Conservation (phyloP, 2,329 filamentous ascomycete genomes). For the Penicillium sp. region DNA sequence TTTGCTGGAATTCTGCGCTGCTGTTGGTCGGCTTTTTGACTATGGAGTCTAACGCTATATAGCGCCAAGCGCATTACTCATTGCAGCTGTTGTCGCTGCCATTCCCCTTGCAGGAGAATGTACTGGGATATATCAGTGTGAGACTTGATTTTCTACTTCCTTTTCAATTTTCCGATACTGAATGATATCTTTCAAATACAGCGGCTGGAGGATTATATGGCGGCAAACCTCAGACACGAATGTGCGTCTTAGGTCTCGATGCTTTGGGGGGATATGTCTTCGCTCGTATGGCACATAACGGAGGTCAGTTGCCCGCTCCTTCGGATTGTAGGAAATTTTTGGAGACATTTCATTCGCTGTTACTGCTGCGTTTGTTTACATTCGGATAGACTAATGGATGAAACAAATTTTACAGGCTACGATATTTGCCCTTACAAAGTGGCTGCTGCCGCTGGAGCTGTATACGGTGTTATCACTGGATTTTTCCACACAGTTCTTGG, state of each 20-base stretch:
- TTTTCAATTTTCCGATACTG: background rate
- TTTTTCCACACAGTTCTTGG: slow-evolving; percentile 16
- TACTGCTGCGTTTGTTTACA: background rate
- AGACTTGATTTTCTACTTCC: background rate
- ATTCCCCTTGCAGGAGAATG: slow-evolving; percentile 17
- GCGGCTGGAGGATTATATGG: slow-evolving; percentile 15
- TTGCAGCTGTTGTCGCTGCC: slow-evolving; percentile 18
- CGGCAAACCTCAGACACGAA: slow-evolving; percentile 1
- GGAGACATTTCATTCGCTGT: no score
- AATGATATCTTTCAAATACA: background rate
- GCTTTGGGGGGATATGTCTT: slow-evolving; percentile 19
- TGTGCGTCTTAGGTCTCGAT: slow-evolving; percentile 15
- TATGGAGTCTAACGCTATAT: background rate
- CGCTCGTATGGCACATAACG: slow-evolving; percentile 21
- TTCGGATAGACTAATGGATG: background rate
- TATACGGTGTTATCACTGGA: slow-evolving; percentile 16
- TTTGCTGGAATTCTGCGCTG: background rate
- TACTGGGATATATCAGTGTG: slow-evolving; percentile 18
- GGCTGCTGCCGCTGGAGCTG: slow-evolving; percentile 18
- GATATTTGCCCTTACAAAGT: slow-evolving; percentile 18
- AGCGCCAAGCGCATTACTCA: slow-evolving; percentile 17
- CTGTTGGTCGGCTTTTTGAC: background rate
- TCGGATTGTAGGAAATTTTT: background rate
- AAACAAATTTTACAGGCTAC: background rate
- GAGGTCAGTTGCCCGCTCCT: background rate